These are phyloP conservation scores for Apium graveolens DNA, from an alignment of 129 eudicot genomes.

Conservation along the genomic window DNA sequence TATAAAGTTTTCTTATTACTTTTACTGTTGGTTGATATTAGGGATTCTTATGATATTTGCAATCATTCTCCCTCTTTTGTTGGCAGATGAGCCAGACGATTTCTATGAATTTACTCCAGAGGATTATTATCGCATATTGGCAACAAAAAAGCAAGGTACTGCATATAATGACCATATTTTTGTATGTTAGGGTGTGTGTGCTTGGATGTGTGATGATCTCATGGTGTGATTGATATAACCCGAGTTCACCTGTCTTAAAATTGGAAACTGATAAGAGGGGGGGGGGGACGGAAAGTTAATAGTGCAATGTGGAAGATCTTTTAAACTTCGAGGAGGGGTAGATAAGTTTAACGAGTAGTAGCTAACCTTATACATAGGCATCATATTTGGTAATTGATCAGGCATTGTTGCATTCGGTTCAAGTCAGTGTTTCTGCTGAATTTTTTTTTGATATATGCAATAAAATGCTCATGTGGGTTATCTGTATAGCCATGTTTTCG, in stretches of 20 bases:
- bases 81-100: constrained; percentile 76
- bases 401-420: not conserved
- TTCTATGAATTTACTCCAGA: constrained; percentile 78
- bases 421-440: not conserved
- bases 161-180: not conserved
- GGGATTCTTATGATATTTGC: not conserved
- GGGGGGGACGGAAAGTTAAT: not conserved
- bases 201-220: not conserved
- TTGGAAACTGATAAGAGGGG: not conserved
- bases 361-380: not conserved
- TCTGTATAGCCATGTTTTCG: not conserved
- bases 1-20: not conserved
- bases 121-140: constrained; percentile 62
- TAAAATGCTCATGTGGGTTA: not conserved
- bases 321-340: not conserved
- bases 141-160: constrained; percentile 72
- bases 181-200: not conserved
- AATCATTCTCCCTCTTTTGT: not conserved
- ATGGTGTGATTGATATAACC: not conserved
- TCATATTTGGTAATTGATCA: not conserved
- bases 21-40: not conserved
- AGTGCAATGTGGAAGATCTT: not conserved
- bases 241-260: not conserved
- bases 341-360: not conserved
- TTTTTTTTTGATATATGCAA: not conserved